Conservation (phyloP, 2,329 filamentous ascomycete genomes). For the Teratosphaeria viscida region DNA sequence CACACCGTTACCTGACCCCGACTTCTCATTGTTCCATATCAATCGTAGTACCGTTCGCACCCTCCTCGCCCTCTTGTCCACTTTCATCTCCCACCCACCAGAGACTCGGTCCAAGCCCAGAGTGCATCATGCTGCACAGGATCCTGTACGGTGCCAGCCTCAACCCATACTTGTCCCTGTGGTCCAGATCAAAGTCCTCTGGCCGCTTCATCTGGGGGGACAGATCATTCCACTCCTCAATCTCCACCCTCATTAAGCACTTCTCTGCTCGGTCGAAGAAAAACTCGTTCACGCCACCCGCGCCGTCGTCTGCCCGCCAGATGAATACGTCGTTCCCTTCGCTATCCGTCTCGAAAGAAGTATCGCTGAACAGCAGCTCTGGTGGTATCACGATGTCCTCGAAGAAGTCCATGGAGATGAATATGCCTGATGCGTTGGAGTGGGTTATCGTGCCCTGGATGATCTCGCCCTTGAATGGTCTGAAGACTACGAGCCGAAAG, state of each 20-base stretch:
- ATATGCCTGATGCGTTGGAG: slow-evolving; percentile 56
- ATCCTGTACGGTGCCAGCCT: slow-evolving; percentile 63
- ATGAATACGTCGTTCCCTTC: slow-evolving; percentile 56
- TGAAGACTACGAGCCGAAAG: slow-evolving; percentile 86
- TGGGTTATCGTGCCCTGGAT: slow-evolving; percentile 73
- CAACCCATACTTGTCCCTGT: slow-evolving; percentile 45
- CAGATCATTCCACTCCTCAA: slow-evolving; percentile 87
- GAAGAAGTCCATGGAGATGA: slow-evolving; percentile 77
- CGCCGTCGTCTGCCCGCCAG: slow-evolving; percentile 58
- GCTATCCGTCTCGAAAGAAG: slow-evolving; percentile 25
- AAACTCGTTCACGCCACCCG: slow-evolving; percentile 42
- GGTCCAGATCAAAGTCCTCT: slow-evolving; percentile 19
- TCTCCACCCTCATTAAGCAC: slow-evolving; percentile 74
- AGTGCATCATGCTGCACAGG: slow-evolving; percentile 37
- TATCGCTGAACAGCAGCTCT: slow-evolving; percentile 62
- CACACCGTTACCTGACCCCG: neutral
- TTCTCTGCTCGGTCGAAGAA: slow-evolving; percentile 87
- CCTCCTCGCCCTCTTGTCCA: slow-evolving; percentile 3
- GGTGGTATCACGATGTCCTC: slow-evolving; percentile 76
- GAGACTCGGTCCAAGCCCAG: slow-evolving; percentile 37
- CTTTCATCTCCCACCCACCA: slow-evolving; percentile 33
- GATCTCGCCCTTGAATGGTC: slow-evolving; percentile 91
- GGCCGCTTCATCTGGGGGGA: slow-evolving; percentile 68
- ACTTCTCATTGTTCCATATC: neutral
- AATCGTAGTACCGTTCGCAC: neutral